These are phyloP conservation scores for Alternaria rosae DNA, from an alignment of 2,329 filamentous ascomycete species.

Conservation along the genomic window DNA sequence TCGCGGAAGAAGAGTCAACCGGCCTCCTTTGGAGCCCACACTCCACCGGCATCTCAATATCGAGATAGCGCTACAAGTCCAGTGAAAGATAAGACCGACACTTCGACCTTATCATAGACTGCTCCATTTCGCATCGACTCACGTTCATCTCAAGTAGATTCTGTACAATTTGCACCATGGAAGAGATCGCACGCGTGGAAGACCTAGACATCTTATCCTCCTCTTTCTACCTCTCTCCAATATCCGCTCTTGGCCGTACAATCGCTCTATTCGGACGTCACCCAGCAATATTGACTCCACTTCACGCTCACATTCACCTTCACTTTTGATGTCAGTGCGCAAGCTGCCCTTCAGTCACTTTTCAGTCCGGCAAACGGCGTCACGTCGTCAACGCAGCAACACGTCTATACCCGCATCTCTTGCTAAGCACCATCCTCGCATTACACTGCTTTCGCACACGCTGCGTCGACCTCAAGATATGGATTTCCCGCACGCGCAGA, in stretches of 20 bases:
- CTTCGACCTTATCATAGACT: background rate
- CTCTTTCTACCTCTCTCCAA: background rate
- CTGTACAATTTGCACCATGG: conserved; percentile 20
- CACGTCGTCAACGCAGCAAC: background rate
- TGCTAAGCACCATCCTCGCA: background rate
- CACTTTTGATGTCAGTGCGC: conserved; percentile 3
- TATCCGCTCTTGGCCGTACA: background rate
- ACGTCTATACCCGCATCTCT: background rate
- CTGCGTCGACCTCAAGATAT: background rate
- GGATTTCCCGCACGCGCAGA: conserved; percentile 11
- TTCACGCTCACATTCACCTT: conserved; percentile 2
- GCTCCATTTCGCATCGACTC: conserved; percentile 17
- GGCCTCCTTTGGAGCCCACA: background rate
- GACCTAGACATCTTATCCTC: background rate
- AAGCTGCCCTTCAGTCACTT: background rate
- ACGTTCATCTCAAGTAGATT: conserved; percentile 12
- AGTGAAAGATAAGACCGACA: too few species aligned
- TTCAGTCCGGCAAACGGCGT: background rate
- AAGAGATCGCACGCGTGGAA: conserved; percentile 20
- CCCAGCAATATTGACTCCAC: background rate
- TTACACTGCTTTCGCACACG: background rate
- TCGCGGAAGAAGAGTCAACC: conserved; percentile 11
- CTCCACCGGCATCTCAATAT: background rate
- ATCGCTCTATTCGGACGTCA: background rate
- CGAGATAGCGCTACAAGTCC: background rate